Percentiles rank a stretch among this genome's conserved stretches.
These are phyloP conservation scores for Coemansia sp. DNA, from an alignment of 192 early-diverging fungal genomes.

Conservation along the genomic window DNA sequence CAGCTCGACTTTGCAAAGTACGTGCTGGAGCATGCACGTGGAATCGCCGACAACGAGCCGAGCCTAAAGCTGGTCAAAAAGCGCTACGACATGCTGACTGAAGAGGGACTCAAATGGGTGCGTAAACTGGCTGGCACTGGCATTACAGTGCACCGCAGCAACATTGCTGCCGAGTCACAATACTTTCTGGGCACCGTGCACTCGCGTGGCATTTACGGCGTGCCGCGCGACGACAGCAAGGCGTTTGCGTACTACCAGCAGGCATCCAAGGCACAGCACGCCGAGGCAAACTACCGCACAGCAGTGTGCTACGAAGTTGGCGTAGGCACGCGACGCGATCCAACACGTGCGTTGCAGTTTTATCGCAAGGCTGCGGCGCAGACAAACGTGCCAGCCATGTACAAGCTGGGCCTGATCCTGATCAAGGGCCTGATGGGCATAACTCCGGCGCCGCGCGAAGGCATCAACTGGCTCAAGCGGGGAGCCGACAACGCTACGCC, in stretches of 20 bases:
- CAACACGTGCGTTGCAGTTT: constrained; percentile 79
- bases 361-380: constrained; percentile 90
- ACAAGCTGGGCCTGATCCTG: constrained; percentile 92
- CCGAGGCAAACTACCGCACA: constrained; percentile 88
- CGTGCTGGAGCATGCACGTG: constrained; percentile 74
- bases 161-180: constrained; percentile 83
- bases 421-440: constrained; percentile 82
- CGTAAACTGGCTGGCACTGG: constrained; percentile 77
- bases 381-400: constrained; percentile 94
- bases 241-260: constrained; percentile 91
- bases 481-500: constrained; percentile 88
- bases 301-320: constrained; percentile 97
- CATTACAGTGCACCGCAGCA: constrained; percentile 63
- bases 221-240: constrained; percentile 79
- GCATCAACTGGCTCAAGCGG: constrained; percentile 90
- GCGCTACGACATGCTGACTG: constrained; percentile 68
- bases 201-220: constrained; percentile 78
- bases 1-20: constrained; percentile 89
- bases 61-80: constrained; percentile 69
- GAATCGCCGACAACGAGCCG: constrained; percentile 61
- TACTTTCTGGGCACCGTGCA: constrained; percentile 91
- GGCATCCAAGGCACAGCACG: constrained; percentile 89
- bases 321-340: constrained; percentile 87
- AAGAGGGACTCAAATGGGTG: constrained; percentile 82
- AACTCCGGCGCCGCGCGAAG: constrained; percentile 80